Percentiles rank a stretch among this genome's conserved stretches.
phyloP scores from a whole-genome alignment of 331 rosid genomes.

The Arachis monticola region DNA sequence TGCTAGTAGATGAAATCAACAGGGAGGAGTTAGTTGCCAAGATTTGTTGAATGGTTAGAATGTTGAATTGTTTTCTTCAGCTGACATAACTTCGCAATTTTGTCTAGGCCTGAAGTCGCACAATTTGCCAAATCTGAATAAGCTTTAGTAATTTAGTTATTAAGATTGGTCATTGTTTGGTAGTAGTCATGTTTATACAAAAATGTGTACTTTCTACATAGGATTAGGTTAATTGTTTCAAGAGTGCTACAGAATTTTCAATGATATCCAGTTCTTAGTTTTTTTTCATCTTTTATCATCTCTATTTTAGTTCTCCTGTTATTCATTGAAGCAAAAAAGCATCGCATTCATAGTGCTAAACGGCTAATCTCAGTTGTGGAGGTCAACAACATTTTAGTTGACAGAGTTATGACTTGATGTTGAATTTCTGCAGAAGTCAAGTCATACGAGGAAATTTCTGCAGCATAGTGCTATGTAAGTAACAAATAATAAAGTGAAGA shows the following conservation, averaged over 20 bases:
- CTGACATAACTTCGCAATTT: constrained; percentile 36
- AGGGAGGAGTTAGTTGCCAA: constrained; percentile 42
- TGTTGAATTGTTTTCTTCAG: constrained; percentile 47
- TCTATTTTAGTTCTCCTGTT: constrained; percentile 20
- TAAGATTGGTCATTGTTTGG: constrained; percentile 55
- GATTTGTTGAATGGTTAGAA: constrained; percentile 44
- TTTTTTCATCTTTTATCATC: background rate
- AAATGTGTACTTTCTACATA: constrained; percentile 47
- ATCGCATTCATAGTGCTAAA: constrained; percentile 23
- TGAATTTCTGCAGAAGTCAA: background rate
- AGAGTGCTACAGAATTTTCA: constrained; percentile 35
- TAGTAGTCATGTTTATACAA: constrained; percentile 51
- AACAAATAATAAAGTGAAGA: background rate
- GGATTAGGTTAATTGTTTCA: constrained; percentile 41
- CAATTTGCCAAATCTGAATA: constrained; percentile 46
- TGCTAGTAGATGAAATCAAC: constrained; percentile 40
- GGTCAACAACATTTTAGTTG: background rate
- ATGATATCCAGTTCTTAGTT: constrained; percentile 36
- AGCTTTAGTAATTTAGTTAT: constrained; percentile 49
- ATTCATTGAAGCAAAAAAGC: constrained; percentile 30
- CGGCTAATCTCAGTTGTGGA: background rate
- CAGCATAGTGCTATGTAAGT: background rate
- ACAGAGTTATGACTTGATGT: background rate
- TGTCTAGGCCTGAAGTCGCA: constrained; percentile 38
- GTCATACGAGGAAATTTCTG: background rate